Conservation (phyloP, 2,329 filamentous ascomycete genomes). For the Fusarium transvaalense region DNA sequence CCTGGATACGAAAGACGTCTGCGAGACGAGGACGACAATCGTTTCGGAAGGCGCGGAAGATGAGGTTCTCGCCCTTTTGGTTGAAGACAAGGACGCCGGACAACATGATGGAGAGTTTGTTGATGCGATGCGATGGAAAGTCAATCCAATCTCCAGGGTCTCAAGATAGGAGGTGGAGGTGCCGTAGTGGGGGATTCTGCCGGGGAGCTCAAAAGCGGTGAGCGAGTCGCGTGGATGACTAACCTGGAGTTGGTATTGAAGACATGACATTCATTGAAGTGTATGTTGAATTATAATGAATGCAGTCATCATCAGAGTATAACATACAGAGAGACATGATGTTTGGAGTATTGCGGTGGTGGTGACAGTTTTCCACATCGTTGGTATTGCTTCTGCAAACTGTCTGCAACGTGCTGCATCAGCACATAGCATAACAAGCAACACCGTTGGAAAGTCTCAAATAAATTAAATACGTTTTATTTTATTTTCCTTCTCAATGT, state of each 20-base stretch:
- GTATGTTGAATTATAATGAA: neutral
- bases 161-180: conserved; percentile 45
- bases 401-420: neutral
- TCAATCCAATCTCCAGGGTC: conserved; percentile 8
- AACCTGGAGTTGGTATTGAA: neutral
- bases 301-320: neutral
- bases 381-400: neutral
- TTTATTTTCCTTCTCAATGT: neutral
- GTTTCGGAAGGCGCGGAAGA: conserved; percentile 98
- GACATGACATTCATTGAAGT: neutral
- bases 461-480: neutral
- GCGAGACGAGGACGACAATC: conserved; percentile 97
- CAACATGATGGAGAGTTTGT: conserved; percentile 74
- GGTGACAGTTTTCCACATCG: neutral
- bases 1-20: conserved; percentile 99
- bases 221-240: conserved; percentile 25
- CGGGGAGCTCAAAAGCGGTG: conserved; percentile 41
- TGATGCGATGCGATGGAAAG: conserved; percentile 14
- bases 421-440: neutral
- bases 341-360: neutral
- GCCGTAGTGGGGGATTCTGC: conserved; percentile 45
- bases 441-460: neutral
- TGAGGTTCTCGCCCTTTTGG: conserved; percentile 99
- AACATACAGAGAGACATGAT: neutral
- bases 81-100: conserved; percentile 99